Evolutionary conservation across 805 yeast species (phyloP).

Genomic region (Zygoascus tannicola): DNA sequence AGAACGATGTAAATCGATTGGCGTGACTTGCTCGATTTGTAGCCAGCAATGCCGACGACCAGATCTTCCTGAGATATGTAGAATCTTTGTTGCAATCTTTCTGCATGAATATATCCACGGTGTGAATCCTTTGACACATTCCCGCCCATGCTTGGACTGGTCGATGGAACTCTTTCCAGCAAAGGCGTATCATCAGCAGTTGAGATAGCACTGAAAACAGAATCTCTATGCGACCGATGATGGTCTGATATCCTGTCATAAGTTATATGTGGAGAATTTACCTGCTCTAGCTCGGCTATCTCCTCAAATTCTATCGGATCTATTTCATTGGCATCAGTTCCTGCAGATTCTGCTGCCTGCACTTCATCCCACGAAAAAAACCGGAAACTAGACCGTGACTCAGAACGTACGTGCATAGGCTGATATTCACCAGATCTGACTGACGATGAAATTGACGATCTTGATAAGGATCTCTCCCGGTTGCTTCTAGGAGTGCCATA

Average conservation of each 20-base stretch:
- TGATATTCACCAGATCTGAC: background rate
- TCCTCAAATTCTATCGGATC: conserved; percentile 27
- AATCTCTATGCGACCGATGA: background rate
- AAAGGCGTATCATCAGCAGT: conserved; percentile 16
- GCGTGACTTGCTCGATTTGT: conserved; percentile 43
- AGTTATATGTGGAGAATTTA: conserved; percentile 25
- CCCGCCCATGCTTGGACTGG: conserved; percentile 8
- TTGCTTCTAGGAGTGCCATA: background rate
- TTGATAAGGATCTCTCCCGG: background rate
- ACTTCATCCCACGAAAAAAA: conserved; percentile 81
- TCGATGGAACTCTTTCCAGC: conserved; percentile 2
- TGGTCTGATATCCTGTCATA: conserved; percentile 7
- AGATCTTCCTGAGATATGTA: conserved; percentile 94
- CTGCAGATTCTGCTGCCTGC: conserved; percentile 72
- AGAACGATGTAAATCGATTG: conserved; percentile 41
- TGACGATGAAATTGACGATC: background rate
- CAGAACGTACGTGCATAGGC: conserved; percentile 12
- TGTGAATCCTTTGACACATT: conserved; percentile 7
- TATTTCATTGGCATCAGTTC: conserved; percentile 51
- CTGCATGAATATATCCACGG: conserved; percentile 12
- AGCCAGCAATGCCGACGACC: conserved; percentile 92
- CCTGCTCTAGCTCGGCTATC: conserved; percentile 14
- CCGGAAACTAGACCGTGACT: conserved; percentile 41
- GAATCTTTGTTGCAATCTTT: conserved; percentile 53
- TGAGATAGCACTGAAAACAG: background rate